Percentiles rank a stretch among this genome's conserved stretches.
Conservation (phyloP, 345 rosid genomes). For the Eutrema heterophyllum region DNA sequence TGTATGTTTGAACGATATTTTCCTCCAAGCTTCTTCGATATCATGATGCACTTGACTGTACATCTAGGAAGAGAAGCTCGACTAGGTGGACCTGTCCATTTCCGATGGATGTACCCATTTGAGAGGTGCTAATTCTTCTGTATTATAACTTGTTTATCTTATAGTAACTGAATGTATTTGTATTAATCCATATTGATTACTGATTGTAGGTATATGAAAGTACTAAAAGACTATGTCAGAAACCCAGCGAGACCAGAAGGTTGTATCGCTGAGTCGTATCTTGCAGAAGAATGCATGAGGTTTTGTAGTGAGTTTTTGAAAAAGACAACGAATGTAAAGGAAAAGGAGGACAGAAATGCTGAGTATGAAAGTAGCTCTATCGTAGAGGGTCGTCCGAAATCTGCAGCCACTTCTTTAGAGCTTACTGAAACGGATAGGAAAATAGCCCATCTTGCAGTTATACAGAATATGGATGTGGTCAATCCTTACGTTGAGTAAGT, state of each 20-base stretch:
- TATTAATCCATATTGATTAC: no score
- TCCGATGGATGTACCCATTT: no score
- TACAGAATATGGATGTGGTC: not conserved
- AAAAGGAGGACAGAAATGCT: not conserved
- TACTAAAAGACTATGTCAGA: no score
- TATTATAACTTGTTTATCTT: no score
- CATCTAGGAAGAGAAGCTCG: no score
- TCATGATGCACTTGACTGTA: no score
- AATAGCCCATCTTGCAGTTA: not conserved
- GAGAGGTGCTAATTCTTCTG: no score
- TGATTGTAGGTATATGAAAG: no score
- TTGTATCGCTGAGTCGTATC: not conserved
- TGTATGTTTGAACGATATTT: no score
- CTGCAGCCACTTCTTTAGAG: not conserved
- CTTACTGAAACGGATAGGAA: not conserved
- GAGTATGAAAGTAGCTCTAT: not conserved
- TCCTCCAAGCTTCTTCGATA: no score
- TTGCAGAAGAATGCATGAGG: not conserved
- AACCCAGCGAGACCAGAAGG: not conserved
- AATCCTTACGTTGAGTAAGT: conserved; percentile 7
- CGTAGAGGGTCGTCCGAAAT: not conserved
- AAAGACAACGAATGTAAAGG: not conserved
- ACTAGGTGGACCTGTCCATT: no score
- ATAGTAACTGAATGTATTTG: no score
- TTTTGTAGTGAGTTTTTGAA: not conserved